phyloP scores from a whole-genome alignment of 1,139 yeast genomes.

The Protomyces inouyei region DNA sequence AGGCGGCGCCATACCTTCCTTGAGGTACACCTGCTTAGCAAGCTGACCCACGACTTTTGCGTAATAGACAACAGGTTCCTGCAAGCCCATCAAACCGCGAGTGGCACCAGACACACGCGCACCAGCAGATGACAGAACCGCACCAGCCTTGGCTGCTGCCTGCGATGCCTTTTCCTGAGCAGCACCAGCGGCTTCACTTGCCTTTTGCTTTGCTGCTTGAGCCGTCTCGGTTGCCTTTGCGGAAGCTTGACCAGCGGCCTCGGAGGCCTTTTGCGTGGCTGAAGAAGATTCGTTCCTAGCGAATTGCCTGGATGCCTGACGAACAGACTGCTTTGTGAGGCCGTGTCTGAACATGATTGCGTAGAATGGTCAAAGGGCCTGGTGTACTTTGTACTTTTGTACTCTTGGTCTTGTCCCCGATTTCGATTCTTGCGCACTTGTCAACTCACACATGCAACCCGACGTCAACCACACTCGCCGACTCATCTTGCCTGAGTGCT shows the following conservation, averaged over 20 bases:
- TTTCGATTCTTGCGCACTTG: background rate
- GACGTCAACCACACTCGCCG: background rate
- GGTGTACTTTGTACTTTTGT: background rate
- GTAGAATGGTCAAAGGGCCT: too few species aligned
- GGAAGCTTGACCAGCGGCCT: background rate
- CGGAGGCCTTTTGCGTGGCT: conserved; percentile 3
- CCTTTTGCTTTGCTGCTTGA: conserved; percentile 23
- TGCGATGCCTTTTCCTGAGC: conserved; percentile 23
- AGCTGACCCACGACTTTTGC: conserved; percentile 82
- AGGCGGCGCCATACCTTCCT: conserved; percentile 94
- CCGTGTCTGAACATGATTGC: background rate
- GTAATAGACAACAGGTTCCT: conserved; percentile 56
- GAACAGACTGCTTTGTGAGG: background rate
- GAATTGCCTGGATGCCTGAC: background rate
- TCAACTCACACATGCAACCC: background rate
- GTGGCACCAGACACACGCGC: conserved; percentile 7
- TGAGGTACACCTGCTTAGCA: conserved; percentile 81
- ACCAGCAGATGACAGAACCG: conserved; percentile 17
- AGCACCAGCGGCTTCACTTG: conserved; percentile 14
- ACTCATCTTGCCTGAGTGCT: background rate
- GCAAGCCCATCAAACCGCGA: conserved; percentile 17
- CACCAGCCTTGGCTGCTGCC: conserved; percentile 20
- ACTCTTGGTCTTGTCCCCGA: background rate
- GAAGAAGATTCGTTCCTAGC: conserved; percentile 2
- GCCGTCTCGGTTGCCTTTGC: background rate